A percentile compares a stretch with the other conserved stretches of the same genome.
Evolutionary conservation across 768 basidiomycete species (phyloP).

Genomic region (Boletus reticulatus): DNA sequence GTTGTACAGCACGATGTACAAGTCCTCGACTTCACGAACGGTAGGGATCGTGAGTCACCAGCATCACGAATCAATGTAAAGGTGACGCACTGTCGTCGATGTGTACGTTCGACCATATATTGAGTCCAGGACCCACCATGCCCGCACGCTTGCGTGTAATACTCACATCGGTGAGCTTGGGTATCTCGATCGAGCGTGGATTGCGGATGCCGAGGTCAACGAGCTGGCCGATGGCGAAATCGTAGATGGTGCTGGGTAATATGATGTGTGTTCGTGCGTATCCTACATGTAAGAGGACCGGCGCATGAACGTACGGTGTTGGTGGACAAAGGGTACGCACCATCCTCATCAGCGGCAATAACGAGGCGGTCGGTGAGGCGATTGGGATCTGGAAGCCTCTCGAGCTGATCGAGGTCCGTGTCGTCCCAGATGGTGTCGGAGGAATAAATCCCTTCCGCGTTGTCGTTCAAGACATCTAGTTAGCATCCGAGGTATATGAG

Average conservation of each 20-base stretch:
- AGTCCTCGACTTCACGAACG: slow-evolving; percentile 22
- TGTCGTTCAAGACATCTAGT: slow-evolving; percentile 41
- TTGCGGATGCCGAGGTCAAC: slow-evolving; percentile 44
- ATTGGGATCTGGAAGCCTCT: slow-evolving; percentile 43
- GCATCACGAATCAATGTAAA: background rate
- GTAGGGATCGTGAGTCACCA: background rate
- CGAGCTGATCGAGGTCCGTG: slow-evolving; percentile 42
- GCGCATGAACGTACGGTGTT: too few relatives aligned
- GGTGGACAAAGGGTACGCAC: background rate
- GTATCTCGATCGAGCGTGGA: slow-evolving; percentile 52
- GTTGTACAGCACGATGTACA: slow-evolving; percentile 45
- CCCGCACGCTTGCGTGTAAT: slow-evolving; percentile 50
- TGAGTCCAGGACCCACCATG: slow-evolving; percentile 54
- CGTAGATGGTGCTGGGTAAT: slow-evolving; percentile 57
- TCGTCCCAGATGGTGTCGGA: slow-evolving; percentile 46
- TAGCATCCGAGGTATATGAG: background rate
- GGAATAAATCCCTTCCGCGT: slow-evolving; percentile 40
- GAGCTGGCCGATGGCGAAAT: slow-evolving; percentile 44
- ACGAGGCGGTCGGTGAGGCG: slow-evolving; percentile 47
- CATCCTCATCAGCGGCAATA: slow-evolving; percentile 38
- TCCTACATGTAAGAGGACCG: background rate
- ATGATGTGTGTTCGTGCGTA: slow-evolving; percentile 37
- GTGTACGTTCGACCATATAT: slow-evolving; percentile 60
- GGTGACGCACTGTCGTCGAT: slow-evolving; percentile 39
- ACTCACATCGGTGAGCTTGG: slow-evolving; percentile 41